A percentile compares a stretch with the other conserved stretches of the same genome.
Conservation (phyloP, 805 yeast genomes). For the Ogataea sp. region DNA sequence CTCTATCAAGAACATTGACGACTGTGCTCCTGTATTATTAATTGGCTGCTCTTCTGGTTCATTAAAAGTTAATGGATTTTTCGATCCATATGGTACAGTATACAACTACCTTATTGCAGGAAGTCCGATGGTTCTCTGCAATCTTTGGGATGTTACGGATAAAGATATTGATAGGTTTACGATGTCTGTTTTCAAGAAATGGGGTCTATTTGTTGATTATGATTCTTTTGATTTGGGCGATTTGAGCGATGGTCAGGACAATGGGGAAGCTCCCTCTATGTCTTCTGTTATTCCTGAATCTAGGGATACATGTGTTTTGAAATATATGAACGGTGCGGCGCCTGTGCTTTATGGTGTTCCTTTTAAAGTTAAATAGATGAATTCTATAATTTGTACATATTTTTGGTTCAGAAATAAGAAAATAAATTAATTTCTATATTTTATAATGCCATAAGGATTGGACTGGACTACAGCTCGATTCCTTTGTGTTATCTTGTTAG, state of each 20-base stretch:
- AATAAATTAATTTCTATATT: background rate
- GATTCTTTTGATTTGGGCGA: constrained; percentile 10
- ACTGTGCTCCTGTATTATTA: constrained; percentile 54
- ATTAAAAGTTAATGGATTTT: constrained; percentile 44
- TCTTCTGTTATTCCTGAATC: constrained; percentile 53
- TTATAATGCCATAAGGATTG: background rate
- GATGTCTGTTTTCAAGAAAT: constrained; percentile 44
- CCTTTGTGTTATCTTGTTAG: no score
- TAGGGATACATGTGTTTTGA: constrained; percentile 60
- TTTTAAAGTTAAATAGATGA: constrained; percentile 20
- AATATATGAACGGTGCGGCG: constrained; percentile 83
- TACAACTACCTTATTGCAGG: constrained; percentile 73
- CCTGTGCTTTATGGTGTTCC: constrained; percentile 91
- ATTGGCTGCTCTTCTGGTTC: constrained; percentile 90
- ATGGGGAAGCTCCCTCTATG: constrained; percentile 23
- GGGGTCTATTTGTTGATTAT: constrained; percentile 48
- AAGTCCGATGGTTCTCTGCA: constrained; percentile 74
- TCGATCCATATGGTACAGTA: constrained; percentile 72
- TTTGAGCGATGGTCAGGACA: constrained; percentile 8
- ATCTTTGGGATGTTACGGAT: constrained; percentile 96
- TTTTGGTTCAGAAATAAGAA: no score
- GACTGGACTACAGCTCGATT: no score
- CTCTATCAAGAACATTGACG: constrained; percentile 34
- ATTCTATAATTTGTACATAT: no score
- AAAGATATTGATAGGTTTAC: constrained; percentile 86